A percentile compares a stretch with the other conserved stretches of the same genome.
phyloP scores from a whole-genome alignment of 805 yeast species.

The Starmerella ratchasimensis region DNA sequence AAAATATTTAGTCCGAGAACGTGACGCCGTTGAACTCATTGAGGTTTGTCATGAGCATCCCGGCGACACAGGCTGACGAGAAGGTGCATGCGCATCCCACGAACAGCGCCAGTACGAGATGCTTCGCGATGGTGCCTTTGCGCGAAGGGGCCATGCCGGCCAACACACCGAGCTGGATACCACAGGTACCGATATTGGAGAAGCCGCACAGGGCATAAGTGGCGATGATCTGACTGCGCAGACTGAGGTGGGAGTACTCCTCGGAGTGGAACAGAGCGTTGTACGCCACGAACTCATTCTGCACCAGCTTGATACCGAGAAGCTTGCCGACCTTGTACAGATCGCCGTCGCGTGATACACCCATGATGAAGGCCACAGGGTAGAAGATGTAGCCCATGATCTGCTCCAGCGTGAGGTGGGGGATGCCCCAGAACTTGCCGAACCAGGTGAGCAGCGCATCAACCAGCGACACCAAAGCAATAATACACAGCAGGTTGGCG shows the following conservation, averaged over 20 bases:
- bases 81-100: constrained; percentile 43
- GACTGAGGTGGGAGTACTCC: constrained; percentile 35
- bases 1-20: neutral
- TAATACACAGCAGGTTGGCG: constrained; percentile 48
- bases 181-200: constrained; percentile 48
- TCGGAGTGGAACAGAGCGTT: constrained; percentile 29
- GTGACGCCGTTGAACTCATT: constrained; percentile 14
- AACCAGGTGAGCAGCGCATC: constrained; percentile 47
- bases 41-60: constrained; percentile 46
- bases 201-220: constrained; percentile 53
- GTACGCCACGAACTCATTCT: constrained; percentile 49
- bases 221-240: constrained; percentile 41
- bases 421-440: constrained; percentile 49
- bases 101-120: constrained; percentile 37
- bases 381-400: constrained; percentile 45
- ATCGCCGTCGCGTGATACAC: constrained; percentile 38
- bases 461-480: constrained; percentile 42
- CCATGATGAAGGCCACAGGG: constrained; percentile 47
- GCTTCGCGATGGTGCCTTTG: constrained; percentile 34
- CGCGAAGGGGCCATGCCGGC: constrained; percentile 41
- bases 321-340: constrained; percentile 38
- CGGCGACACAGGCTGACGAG: constrained; percentile 46
- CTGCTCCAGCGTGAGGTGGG: constrained; percentile 38
- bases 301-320: constrained; percentile 44
- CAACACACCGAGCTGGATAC: constrained; percentile 48